phyloP scores from a whole-genome alignment of 2,329 filamentous ascomycete genomes.

The Mycosphaerella arachidis region DNA sequence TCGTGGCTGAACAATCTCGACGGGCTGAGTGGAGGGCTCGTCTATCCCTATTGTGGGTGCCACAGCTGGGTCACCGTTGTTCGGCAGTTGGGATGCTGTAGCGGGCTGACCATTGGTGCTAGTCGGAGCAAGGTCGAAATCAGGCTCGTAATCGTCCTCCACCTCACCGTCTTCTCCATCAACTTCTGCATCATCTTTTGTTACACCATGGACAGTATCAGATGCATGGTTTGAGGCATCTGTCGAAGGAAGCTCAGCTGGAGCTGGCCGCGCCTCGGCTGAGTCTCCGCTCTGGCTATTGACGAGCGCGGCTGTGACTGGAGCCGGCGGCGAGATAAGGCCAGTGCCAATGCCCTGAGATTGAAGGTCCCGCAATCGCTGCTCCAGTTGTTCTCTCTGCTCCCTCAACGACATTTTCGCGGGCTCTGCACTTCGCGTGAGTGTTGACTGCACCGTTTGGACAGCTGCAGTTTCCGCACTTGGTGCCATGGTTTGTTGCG shows the following conservation, averaged over 20 bases:
- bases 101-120: neutral
- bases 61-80: neutral
- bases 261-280: neutral
- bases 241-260: neutral
- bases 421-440: neutral
- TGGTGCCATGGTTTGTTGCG: neutral
- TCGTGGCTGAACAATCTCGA: neutral
- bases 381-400: neutral
- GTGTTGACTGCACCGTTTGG: neutral
- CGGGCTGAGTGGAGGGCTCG: neutral
- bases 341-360: neutral
- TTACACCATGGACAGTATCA: neutral
- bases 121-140: neutral
- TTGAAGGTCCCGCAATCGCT: neutral
- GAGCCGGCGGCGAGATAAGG: neutral
- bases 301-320: neutral
- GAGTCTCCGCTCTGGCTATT: neutral
- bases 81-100: neutral
- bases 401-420: neutral
- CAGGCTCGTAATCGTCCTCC: slow-evolving; percentile 15
- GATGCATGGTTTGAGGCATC: neutral
- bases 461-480: neutral
- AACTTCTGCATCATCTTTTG: neutral
- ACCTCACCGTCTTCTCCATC: slow-evolving; percentile 12
- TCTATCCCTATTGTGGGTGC: neutral